A percentile compares a stretch with the other conserved stretches of the same genome.
Evolutionary conservation across 345 rosid species (phyloP).

Genomic region (Eucalyptus cloeziana): DNA sequence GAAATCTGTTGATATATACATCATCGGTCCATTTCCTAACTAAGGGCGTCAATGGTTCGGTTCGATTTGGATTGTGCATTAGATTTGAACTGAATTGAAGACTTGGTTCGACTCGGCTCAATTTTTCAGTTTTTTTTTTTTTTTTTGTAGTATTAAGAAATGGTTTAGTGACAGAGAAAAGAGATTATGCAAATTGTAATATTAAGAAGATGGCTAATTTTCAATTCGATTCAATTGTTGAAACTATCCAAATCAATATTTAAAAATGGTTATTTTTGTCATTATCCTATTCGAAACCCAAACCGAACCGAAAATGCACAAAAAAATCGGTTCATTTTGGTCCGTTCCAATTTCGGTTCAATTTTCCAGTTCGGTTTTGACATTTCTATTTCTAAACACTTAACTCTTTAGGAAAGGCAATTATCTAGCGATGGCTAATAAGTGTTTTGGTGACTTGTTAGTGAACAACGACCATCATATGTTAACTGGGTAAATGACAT

Average conservation of each 20-base stretch:
- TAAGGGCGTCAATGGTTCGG: rapidly evolving
- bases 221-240: neutral
- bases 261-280: neutral
- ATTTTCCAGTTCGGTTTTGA: neutral
- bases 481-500: neutral
- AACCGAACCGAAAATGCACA: neutral
- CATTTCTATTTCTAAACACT: neutral
- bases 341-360: neutral
- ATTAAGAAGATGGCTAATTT: neutral
- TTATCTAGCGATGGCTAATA: neutral
- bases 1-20: neutral
- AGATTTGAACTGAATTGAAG: too few relatives aligned
- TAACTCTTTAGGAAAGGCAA: neutral
- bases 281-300: rapidly evolving
- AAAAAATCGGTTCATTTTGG: neutral
- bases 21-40: neutral
- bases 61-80: too few relatives aligned
- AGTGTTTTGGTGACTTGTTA: too few relatives aligned
- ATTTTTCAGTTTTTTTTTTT: too few relatives aligned
- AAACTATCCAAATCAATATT: neutral
- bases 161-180: neutral
- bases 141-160: too few relatives aligned
- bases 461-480: neutral
- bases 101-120: rapidly evolving
- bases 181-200: too few relatives aligned